Percentiles rank a stretch among this genome's conserved stretches.
phyloP scores from a whole-genome alignment of 345 rosid species.

The Turritis glabra region DNA sequence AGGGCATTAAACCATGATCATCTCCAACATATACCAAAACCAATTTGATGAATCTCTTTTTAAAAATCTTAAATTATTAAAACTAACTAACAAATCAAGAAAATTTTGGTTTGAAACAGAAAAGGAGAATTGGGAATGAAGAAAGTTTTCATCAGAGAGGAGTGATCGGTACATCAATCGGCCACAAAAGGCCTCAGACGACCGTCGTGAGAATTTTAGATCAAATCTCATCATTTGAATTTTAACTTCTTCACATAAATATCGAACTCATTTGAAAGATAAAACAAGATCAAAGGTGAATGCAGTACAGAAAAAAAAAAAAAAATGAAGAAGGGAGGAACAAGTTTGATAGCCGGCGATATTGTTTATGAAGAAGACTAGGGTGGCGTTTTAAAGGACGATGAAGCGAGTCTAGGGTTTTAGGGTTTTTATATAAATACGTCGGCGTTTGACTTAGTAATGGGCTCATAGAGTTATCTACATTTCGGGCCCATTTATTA shows the following conservation, averaged over 20 bases:
- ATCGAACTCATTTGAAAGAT: neutral
- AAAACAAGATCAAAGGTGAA: neutral
- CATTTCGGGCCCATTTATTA: neutral
- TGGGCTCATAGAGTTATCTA: neutral
- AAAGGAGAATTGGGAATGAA: neutral
- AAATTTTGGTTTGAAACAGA: neutral
- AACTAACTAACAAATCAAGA: neutral
- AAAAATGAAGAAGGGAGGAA: neutral
- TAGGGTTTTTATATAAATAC: conserved; percentile 15
- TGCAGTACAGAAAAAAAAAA: neutral
- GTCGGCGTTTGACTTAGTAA: neutral
- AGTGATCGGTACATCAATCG: conserved; percentile 38
- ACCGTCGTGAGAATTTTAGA: conserved; percentile 46
- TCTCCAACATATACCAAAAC: too few relatives aligned
- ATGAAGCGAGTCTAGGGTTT: conserved; percentile 20
- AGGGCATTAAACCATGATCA: too few relatives aligned
- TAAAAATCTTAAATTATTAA: too few relatives aligned
- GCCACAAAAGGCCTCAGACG: conserved; percentile 38
- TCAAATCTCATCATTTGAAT: conserved; percentile 40
- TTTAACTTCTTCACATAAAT: neutral
- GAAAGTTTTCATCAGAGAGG: conserved; percentile 36
- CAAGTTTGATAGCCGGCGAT: neutral
- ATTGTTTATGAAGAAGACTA: rapidly evolving
- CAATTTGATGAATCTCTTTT: too few relatives aligned
- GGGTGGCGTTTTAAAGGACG: neutral